Evolutionary conservation across 768 basidiomycete species (phyloP).

Genomic region (Lactarius deliciosus): DNA sequence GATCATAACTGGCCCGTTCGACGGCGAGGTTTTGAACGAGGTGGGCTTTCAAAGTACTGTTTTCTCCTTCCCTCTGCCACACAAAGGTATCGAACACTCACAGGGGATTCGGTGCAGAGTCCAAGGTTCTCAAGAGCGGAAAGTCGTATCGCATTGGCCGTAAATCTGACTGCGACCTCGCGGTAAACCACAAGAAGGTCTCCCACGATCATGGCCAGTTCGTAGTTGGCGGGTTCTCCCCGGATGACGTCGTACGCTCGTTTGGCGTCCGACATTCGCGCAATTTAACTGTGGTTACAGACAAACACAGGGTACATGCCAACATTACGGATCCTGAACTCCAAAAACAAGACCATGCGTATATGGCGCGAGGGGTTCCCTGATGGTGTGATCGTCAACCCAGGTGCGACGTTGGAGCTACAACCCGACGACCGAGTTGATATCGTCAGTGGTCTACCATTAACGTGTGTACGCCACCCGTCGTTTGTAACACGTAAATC

Average conservation of each 20-base stretch:
- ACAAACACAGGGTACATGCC: slow-evolving; percentile 50
- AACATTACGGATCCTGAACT: slow-evolving; percentile 47
- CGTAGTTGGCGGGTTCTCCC: slow-evolving; percentile 50
- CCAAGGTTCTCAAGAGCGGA: slow-evolving; percentile 63
- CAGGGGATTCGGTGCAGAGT: slow-evolving; percentile 35
- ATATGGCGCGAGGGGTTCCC: slow-evolving; percentile 41
- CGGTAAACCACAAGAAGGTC: slow-evolving; percentile 60
- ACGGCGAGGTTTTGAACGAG: slow-evolving; percentile 41
- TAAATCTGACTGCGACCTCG: slow-evolving; percentile 45
- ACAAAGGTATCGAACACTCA: slow-evolving; percentile 10
- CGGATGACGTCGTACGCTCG: slow-evolving; percentile 55
- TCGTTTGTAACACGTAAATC: slow-evolving; percentile 15
- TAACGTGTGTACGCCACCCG: slow-evolving; percentile 46
- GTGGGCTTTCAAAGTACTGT: slow-evolving; percentile 43
- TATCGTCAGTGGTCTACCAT: slow-evolving; percentile 43
- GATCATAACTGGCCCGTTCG: slow-evolving; percentile 55
- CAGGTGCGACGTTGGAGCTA: slow-evolving; percentile 43
- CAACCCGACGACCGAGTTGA: slow-evolving; percentile 54
- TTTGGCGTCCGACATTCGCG: slow-evolving; percentile 5
- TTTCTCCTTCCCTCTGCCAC: background rate
- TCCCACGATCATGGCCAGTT: slow-evolving; percentile 63
- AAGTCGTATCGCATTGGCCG: slow-evolving; percentile 56
- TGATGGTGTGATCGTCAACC: slow-evolving; percentile 38
- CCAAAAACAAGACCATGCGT: slow-evolving; percentile 47
- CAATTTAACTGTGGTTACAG: slow-evolving; percentile 37